Percentiles rank a stretch among this genome's conserved stretches.
phyloP scores from a whole-genome alignment of 2,329 filamentous ascomycete species.

The Monosporascus sp. region DNA sequence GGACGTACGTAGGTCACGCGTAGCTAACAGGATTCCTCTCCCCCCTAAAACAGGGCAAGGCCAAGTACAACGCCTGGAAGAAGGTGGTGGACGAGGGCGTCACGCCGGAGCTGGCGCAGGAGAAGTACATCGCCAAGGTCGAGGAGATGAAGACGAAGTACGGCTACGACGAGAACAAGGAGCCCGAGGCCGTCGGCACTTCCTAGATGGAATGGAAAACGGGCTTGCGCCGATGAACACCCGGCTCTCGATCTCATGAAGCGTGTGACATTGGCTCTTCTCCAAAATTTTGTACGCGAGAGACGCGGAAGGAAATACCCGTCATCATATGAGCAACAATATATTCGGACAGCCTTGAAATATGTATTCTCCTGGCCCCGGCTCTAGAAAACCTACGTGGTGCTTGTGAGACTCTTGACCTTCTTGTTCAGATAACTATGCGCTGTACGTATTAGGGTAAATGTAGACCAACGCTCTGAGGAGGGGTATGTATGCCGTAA shows the following conservation, averaged over 20 bases:
- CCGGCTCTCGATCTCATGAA: too few relatives aligned
- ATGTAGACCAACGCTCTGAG: too few relatives aligned
- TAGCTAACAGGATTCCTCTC: neutral
- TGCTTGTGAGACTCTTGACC: neutral
- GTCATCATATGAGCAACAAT: too few relatives aligned
- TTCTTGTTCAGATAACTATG: neutral
- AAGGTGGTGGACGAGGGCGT: constrained; percentile 59
- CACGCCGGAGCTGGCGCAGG: constrained; percentile 63
- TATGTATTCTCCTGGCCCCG: too few relatives aligned
- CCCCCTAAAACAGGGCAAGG: constrained; percentile 56
- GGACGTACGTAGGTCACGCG: too few relatives aligned
- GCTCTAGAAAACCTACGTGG: neutral
- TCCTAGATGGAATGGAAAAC: neutral
- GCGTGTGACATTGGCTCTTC: too few relatives aligned
- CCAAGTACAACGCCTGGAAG: constrained; percentile 76
- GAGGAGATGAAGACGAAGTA: constrained; percentile 66
- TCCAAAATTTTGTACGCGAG: too few relatives aligned
- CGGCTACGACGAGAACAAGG: constrained; percentile 62
- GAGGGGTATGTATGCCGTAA: too few relatives aligned
- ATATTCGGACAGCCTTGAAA: too few relatives aligned
- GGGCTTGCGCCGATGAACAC: too few relatives aligned
- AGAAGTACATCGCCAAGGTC: constrained; percentile 68
- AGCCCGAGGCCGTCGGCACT: constrained; percentile 47
- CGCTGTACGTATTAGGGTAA: too few relatives aligned
- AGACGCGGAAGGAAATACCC: too few relatives aligned